Conservation (phyloP, 495 filamentous ascomycete genomes). For the Umbilicaria muhlenbergii region DNA sequence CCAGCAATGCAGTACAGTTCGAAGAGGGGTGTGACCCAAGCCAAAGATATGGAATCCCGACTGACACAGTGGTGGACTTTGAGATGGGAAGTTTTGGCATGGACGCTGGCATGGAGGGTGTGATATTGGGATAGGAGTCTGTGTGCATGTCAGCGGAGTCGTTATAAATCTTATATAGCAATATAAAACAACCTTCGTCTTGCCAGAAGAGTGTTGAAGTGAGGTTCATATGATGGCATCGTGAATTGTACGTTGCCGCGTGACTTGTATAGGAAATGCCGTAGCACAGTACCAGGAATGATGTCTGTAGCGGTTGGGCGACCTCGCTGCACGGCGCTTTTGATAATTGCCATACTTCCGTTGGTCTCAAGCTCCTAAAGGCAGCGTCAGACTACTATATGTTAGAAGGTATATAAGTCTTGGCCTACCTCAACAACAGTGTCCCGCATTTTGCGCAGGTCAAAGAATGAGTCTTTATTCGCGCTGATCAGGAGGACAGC, state of each 20-base stretch:
- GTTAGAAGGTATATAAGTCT: background rate
- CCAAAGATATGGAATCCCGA: slow-evolving; percentile 59
- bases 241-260: slow-evolving; percentile 86
- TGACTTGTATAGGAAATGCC: slow-evolving; percentile 92
- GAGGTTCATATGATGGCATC: slow-evolving; percentile 68
- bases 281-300: slow-evolving; percentile 59
- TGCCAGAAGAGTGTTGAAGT: slow-evolving; percentile 48
- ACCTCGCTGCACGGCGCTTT: slow-evolving; percentile 50
- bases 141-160: slow-evolving; percentile 1
- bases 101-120: slow-evolving; percentile 65
- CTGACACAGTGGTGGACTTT: slow-evolving; percentile 71
- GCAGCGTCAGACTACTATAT: slow-evolving; percentile 1
- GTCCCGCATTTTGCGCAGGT: slow-evolving; percentile 72
- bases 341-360: slow-evolving; percentile 59
- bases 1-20: slow-evolving; percentile 93
- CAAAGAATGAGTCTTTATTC: slow-evolving; percentile 84
- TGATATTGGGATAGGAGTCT: slow-evolving; percentile 75
- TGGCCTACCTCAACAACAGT: slow-evolving; percentile 46
- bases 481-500: slow-evolving; percentile 86
- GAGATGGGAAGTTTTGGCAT: slow-evolving; percentile 66
- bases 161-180: background rate
- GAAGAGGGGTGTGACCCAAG: slow-evolving; percentile 79
- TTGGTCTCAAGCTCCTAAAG: slow-evolving; percentile 52
- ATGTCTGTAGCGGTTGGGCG: slow-evolving; percentile 58
- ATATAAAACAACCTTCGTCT: slow-evolving; percentile 37